A percentile compares a stretch with the other conserved stretches of the same genome.
Conservation (phyloP, 225 moss, liverwort and hornwort genomes). For the Pseudoscleropodium purum region DNA sequence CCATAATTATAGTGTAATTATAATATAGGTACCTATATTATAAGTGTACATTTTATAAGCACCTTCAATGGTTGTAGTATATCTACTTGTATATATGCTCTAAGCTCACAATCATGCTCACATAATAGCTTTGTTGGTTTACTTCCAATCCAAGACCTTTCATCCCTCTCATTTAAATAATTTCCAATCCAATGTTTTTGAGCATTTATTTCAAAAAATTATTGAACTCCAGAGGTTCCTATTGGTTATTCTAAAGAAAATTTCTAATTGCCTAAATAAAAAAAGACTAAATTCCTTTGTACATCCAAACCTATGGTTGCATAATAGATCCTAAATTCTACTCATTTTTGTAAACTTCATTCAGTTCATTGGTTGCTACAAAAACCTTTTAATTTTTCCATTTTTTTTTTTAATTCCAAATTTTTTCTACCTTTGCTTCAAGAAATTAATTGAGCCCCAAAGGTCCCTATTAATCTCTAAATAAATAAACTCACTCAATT, state of each 20-base stretch:
- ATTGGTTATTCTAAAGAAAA: background rate
- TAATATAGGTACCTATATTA: too few relatives aligned
- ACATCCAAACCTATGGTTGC: background rate
- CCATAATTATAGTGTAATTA: too few relatives aligned
- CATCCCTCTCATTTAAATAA: background rate
- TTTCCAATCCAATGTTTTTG: background rate
- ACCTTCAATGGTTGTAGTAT: too few relatives aligned
- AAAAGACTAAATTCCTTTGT: background rate
- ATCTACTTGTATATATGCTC: too few relatives aligned
- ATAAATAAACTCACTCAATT: background rate
- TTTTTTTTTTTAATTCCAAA: background rate
- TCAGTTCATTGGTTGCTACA: background rate
- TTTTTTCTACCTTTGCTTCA: fast-evolving
- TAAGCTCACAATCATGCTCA: too few relatives aligned
- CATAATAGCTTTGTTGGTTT: background rate
- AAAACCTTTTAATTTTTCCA: fast-evolving
- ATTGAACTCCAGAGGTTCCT: background rate
- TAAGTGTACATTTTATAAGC: too few relatives aligned
- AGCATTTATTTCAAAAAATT: background rate
- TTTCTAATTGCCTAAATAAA: background rate
- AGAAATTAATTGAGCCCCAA: background rate
- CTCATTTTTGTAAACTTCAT: background rate
- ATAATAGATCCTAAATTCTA: background rate
- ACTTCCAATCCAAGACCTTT: background rate
- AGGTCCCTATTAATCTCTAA: too few relatives aligned